Evolutionary conservation across 495 filamentous ascomycete species (phyloP), one percentile per base, ranked within the genome.

Genomic region (Aspergillus wentii): DNA sequence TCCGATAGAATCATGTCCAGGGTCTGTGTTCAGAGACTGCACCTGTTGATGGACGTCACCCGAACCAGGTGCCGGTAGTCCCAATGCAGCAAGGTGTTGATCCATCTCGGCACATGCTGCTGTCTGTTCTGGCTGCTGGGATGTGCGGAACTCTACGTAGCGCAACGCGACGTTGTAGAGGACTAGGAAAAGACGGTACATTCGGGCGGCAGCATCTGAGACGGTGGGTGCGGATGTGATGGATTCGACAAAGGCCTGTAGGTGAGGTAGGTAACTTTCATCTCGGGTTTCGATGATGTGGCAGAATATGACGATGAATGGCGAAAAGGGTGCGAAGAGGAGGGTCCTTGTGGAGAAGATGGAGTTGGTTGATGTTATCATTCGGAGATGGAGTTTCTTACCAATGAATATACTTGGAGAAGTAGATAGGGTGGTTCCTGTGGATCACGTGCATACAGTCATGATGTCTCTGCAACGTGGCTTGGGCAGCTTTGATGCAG

Each of bases 231-330:
- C 31, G 2, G 37, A 42, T 19, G 46, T 28, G 18, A 54, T 39
- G 13, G 40, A 25, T 9, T 43, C 23, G 33, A 54, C 45, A 17
- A 49, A 23, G 3, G 17, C 25, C 15, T 27, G 25, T 32, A 54
- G 37, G 23, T 23, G 29, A 1, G 26, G 18, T 9, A 54, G 46
- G 19, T 54, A 46, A 6, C 31, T 27, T 2, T 28, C 32, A 0
- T 46, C 35, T 13, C 27, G 21, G 1, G 46, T 49, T 18, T 54
- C 50, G 20, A 54, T 41, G 20, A 40, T 41, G 30, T 52, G 33
- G 44, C 44, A 52, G 44, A 52, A 45, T 2, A 52, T 40, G 15
- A 52, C 23, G 20, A 45, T 48, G 33, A 49, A 49, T 11, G 50
- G 50, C 9, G 39, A 38, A 15, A 54, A 54, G 1, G 50, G 48